Evolutionary conservation across 2,329 filamentous ascomycete genomes (phyloP), one percentile per base, ranked within the genome.

Genomic region (Geosmithia morbida): DNA sequence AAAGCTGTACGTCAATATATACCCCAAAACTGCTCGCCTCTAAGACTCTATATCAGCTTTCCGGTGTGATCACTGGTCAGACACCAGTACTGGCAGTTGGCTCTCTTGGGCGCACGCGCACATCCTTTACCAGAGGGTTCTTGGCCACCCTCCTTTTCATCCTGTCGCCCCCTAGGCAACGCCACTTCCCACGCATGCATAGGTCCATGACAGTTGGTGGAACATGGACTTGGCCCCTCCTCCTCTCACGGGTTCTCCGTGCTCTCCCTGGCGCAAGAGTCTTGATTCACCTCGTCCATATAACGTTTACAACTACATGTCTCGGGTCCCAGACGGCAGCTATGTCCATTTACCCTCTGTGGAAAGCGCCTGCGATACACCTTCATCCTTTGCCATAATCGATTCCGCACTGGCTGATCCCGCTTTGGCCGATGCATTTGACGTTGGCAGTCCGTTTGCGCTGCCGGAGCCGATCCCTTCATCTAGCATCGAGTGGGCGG

Each of bases 401-500:
- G 56, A 63, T 51, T 69, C 64, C 56, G 62, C 63, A 47, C 59
- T 65, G 54, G 53, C 62, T 45, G 56, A 61, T 51, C 69, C 64
- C 55, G 63, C 63, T 47, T 59, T 65, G 54, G 53, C 62, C 44
- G 56, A 61, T 14, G 52, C 59, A 44, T 63, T 67, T 45, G 63
- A 67, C 47, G 48, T 51, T 20, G 54, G 51, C 46, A 44, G 51
- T 39, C 51, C 54, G 46, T 47, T 51, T 45, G 53, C 55, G 40
- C 50, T 53, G 30, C 55, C 67, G 30, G 65, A 67, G 49, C 55
- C 61, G 51, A 65, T 70, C 57, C 62, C 63, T 4, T 26, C 22
- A 48, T 66, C 30, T 13, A 45, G 68, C 43, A 54, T 64, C 44
- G 62, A 66, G 44, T 75, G 72, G 72, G 60, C 56, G 51, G 64